These are phyloP conservation scores for Psophocarpus tetragonolobus DNA, from an alignment of 306 rosid species.

Conservation along the genomic window DNA sequence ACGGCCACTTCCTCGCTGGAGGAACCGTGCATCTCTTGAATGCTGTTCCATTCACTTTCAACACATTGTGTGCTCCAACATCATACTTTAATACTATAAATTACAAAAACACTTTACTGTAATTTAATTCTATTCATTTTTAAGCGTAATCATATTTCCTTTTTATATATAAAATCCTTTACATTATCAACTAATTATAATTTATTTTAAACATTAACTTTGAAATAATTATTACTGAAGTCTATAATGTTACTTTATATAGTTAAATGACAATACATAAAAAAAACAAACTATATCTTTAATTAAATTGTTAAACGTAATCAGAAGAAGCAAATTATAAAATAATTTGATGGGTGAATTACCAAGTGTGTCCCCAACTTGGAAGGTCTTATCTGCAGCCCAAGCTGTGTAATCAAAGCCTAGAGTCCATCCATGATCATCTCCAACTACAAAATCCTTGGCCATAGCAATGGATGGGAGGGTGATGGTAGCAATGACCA, in stretches of 20 bases:
- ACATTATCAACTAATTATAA: no score
- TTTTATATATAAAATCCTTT: no score
- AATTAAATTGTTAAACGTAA: no score
- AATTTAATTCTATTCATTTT: no score
- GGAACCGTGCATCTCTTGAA: constrained; percentile 27
- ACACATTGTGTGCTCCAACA: constrained; percentile 20
- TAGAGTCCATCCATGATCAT: constrained; percentile 23
- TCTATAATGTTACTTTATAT: no score
- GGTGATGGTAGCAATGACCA: constrained; percentile 17
- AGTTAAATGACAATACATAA: no score
- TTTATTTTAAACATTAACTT: no score
- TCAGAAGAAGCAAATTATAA: background rate
- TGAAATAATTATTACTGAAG: no score
- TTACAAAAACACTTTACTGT: background rate
- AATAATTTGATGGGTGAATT: background rate
- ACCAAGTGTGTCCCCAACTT: constrained; percentile 24
- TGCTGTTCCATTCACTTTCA: constrained; percentile 29
- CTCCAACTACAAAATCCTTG: constrained; percentile 23
- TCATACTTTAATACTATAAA: constrained; percentile 17
- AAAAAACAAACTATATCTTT: no score
- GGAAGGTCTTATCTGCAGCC: constrained; percentile 23
- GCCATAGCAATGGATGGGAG: constrained; percentile 16
- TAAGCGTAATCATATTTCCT: no score
- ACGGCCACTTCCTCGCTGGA: constrained; percentile 4
- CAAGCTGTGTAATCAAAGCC: constrained; percentile 15